These are phyloP conservation scores for Phaseolus lunatus DNA, from an alignment of 306 rosid genomes.

Conservation along the genomic window DNA sequence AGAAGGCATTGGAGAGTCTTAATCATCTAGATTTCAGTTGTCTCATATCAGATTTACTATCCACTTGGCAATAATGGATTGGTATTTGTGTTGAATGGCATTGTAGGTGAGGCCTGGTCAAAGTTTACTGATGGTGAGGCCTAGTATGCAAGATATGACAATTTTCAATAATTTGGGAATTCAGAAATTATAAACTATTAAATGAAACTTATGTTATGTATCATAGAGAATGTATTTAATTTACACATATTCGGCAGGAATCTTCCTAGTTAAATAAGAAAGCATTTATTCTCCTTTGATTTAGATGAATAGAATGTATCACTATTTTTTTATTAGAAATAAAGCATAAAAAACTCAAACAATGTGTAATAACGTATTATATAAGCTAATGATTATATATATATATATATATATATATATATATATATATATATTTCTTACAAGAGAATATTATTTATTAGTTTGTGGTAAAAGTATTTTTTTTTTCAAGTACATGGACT, in stretches of 20 bases:
- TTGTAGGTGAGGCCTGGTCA: slow-evolving; percentile 54
- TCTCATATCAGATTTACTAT: slow-evolving; percentile 45
- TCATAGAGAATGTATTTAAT: slow-evolving; percentile 34
- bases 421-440: too few species aligned
- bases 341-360: not conserved
- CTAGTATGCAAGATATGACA: slow-evolving; percentile 41
- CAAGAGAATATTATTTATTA: too few species aligned
- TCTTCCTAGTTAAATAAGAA: slow-evolving; percentile 90
- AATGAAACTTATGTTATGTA: slow-evolving; percentile 39
- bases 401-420: too few species aligned
- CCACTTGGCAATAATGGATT: slow-evolving; percentile 50
- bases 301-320: slow-evolving; percentile 50
- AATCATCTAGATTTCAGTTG: slow-evolving; percentile 46
- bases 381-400: too few species aligned
- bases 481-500: too few species aligned
- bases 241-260: slow-evolving; percentile 59
- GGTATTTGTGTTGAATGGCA: slow-evolving; percentile 29
- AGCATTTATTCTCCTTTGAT: slow-evolving; percentile 74
- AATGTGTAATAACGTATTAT: not conserved
- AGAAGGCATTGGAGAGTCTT: slow-evolving; percentile 48
- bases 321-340: not conserved
- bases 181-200: slow-evolving; percentile 39
- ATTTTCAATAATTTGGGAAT: slow-evolving; percentile 39
- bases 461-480: too few species aligned
- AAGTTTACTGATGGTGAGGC: slow-evolving; percentile 52